Percentiles rank a stretch among this genome's conserved stretches.
Conservation (phyloP, 1,284 basidiomycete species). For the Phenoliferia sp. region DNA sequence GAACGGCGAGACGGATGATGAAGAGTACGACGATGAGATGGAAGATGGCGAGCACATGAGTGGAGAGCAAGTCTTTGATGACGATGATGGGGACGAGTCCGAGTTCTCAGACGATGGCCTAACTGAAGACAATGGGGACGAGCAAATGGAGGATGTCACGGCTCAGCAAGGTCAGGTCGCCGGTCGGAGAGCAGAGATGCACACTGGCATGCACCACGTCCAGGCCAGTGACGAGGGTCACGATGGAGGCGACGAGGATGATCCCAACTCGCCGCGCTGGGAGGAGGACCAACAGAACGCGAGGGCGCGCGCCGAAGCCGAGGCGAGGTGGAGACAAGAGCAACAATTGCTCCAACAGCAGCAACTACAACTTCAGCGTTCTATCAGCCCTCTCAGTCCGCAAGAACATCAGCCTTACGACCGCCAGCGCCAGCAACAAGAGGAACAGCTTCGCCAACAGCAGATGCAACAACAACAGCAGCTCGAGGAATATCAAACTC, state of each 20-base stretch:
- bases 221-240: constrained; percentile 1
- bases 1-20: constrained; percentile 59
- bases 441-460: background rate
- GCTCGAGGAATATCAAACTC: background rate
- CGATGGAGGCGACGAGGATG: constrained; percentile 5
- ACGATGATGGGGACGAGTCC: constrained; percentile 25
- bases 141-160: background rate
- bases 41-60: constrained; percentile 26
- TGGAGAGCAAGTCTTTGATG: constrained; percentile 12
- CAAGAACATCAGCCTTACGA: constrained; percentile 41
- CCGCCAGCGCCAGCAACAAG: constrained; percentile 10
- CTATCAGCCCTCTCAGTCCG: constrained; percentile 28
- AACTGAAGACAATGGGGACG: background rate
- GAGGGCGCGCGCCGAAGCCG: constrained; percentile 22
- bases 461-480: background rate
- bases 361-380: background rate
- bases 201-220: background rate
- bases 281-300: constrained; percentile 39
- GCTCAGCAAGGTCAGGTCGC: background rate
- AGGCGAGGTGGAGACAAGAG: constrained; percentile 12
- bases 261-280: constrained; percentile 18
- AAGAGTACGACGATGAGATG: constrained; percentile 32
- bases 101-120: constrained; percentile 31
- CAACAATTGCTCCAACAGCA: background rate
- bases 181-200: background rate